Conservation (phyloP, 257 asterid genomes). For the Scutellaria galericulata region DNA sequence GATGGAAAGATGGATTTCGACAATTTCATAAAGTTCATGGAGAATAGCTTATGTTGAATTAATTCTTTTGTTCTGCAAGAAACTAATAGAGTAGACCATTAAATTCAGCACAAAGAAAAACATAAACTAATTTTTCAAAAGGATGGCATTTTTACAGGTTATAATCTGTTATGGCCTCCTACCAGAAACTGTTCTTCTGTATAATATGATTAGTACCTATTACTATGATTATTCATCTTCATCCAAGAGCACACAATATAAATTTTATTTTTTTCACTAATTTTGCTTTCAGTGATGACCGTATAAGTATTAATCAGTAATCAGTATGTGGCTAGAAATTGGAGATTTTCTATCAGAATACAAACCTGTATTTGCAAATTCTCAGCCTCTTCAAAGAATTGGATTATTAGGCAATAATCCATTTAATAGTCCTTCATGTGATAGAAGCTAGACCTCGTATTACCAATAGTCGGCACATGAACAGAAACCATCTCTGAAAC, state of each 20-base stretch:
- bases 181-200: background rate
- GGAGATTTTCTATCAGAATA: slow-evolving; percentile 1
- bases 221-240: background rate
- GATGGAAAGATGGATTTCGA: slow-evolving; percentile 67
- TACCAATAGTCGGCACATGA: slow-evolving; percentile 88
- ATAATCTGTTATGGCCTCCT: background rate
- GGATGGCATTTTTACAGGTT: background rate
- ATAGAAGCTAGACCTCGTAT: slow-evolving; percentile 8
- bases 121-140: background rate
- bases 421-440: slow-evolving; percentile 15
- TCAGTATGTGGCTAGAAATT: background rate
- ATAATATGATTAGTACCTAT: background rate
- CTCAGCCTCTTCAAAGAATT: background rate
- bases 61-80: background rate
- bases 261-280: no score
- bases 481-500: slow-evolving; percentile 63
- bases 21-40: slow-evolving; percentile 56
- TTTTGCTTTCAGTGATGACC: no score
- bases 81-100: background rate
- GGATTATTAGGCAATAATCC: background rate
- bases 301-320: background rate
- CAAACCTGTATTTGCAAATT: slow-evolving; percentile 5
- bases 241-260: background rate
- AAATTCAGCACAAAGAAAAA: background rate
- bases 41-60: slow-evolving; percentile 33